Evolutionary conservation across 805 yeast genomes (phyloP), one percentile per base, ranked within the genome.

Genomic region (Scheffersomyces spartinae): DNA sequence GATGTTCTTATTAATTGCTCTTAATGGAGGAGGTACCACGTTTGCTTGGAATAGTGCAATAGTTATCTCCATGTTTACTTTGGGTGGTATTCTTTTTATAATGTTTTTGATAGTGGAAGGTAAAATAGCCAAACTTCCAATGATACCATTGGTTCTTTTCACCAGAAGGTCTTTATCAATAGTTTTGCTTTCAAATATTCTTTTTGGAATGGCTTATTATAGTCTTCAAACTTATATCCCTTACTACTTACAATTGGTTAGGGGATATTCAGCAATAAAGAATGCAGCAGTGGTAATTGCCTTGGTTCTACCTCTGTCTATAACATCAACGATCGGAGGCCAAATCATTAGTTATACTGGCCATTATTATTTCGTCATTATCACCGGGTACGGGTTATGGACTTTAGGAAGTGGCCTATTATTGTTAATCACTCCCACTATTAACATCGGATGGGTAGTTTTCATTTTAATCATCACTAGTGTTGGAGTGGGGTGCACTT

Each of bases 11-110:
- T 52, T 72, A 24, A 55, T 74, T n/a, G 75, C 77, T 3, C 42
- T 72, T 12, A 61, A 64, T 34, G 74, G 76, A 10, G 84, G 83
- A 18, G 83, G 83, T 3, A 51, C 66, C 6, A 51, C 64, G 7
- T 73, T 61, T 40, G 43, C 53, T 0, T 78, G 85, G 85, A 37
- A 60, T 36, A 64, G 59, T 27, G 29, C 52, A 1, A 24, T 55
- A 7, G 55, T 55, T 4, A 58, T 58, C 13, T 38, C 37, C 8
- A 43, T 56, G 43, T 53, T 58, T 27, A 35, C 44, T 4, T 40
- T 55, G 7, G 64, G 64, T 2, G 64, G 55, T 1, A 27, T 45
- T 0, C 47, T 57, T 14, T 51, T 66, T 13, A 30, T 61, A 1
- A 32, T 41, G 0, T 74, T 77, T 28, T 18, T 72, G 6, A 13